Base-by-base conservation (phyloP, 2,329 filamentous ascomycete species). In the Fusarium sp. region DNA sequence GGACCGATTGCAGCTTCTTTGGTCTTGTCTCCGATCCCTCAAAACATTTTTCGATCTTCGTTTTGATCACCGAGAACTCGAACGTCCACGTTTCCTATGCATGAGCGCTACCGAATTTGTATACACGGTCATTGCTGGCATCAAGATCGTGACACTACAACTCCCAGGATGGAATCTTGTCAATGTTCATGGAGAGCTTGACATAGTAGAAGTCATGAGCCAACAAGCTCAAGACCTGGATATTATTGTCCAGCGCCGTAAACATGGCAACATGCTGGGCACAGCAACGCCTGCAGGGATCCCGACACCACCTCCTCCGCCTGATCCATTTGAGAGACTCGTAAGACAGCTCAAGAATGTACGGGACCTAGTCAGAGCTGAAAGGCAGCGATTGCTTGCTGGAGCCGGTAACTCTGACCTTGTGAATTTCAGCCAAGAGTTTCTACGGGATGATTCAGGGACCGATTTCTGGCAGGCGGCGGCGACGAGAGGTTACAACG, bases 41-140 rank as follows among this genome's bases (percentile, higher is more conserved):
- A 78, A 79, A 48, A 72, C 76, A 6, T 84, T 83, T 65, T 79
- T 86, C 62, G 69, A 74, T 30, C 65, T 77, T 9, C 80, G 79
- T n/a, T 79, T 80, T 50, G 67, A 72, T 7, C 58, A 62, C 18
- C 71, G 74, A 42, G 75, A 79, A 61, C 57, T 78, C 2, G 77
- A 80, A 18, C 73, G 75, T 30, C 84, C 83, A 21, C 78, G 77
- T 16, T 83, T 82, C 58, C 75, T 83, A 16, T 81, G 80, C 69
- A 78, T 85, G 55, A 79, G 79, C 16, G 80, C 81, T 11, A 85
- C 83, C 23, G 84, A 86, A 71, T 80, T 84, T 46, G 79, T 83
- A 51, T 86, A 82, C 67, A 78, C 80, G 30, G 79, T 85, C 67
- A 79, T 86, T 65, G 81, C 79, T 1, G 79, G 77, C 41, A 79